Base-by-base conservation (phyloP, 345 rosid genomes). In the Sonneratia alba region DNA sequence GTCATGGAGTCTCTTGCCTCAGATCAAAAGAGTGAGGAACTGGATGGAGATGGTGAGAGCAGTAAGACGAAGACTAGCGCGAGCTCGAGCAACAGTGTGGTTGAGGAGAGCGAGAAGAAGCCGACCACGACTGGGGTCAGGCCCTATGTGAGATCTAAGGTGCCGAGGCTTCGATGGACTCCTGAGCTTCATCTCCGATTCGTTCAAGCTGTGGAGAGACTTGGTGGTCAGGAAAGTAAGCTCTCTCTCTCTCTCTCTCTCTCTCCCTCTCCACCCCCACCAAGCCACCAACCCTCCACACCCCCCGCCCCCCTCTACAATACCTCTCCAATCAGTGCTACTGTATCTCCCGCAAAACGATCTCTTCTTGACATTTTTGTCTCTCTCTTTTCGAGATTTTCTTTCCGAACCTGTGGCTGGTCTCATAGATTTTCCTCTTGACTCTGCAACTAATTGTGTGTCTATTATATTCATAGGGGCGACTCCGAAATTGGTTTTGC, bases 131-230 rank as follows among this genome's bases (percentile, higher is more conserved):
- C 62, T 11, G 62, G 62, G 32, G 73, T 81, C 45, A 74, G 89
- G 38, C 85, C 75, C 2, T 86, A 86, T 74, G 73, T 78, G 12
- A 69, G 89, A 69, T 84, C 89, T 1, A 82, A 74, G 79, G 73
- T 75, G 70, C 89, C 89, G 0, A 79, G 89, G 77, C 79, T 86
- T 48, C 73, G 82, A 61, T 86, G 89, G 89, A 80, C 86, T 73
- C 81, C 79, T 0, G 85, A 86, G 38, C 86, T 86, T 47, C 89
- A 86, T 79, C 85, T 72, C 40, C 64, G 78, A 66, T 84, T 86
- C 49, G 67, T 79, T 76, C 82, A 80, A 68, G 86, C 86, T 3
- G 81, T 86, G 18, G 85, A 84, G 69, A 75, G 82, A 71, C 87
- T 86, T 12, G 89, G 89, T 1, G 87, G 89, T 40, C 82, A n/a